Base-by-base conservation (phyloP, 202 grass and related monocot genomes). In the Carex arenaria region DNA sequence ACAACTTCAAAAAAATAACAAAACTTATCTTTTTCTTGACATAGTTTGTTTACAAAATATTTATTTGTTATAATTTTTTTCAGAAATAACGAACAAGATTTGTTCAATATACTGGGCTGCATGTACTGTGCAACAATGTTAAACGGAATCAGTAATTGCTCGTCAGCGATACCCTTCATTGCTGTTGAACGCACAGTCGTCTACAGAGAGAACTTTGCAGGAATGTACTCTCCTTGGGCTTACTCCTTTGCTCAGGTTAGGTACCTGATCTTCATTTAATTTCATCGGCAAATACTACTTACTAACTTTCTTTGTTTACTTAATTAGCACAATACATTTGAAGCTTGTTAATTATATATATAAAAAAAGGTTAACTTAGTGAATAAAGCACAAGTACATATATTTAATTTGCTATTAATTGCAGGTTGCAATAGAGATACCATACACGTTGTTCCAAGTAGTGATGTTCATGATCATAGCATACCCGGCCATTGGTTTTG, bases 181-280 rank as follows among this genome's bases (percentile, higher is more conserved):
- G 76, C 87, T 55, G 30, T 87, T n/a, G 95, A 98, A 66, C 85
- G 90, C 0, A 80, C 82, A 6, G 90, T 98, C 18, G 32, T 97
- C 40, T 97, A 92, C 12, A 90, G 94, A 60, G 94, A 97, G 65
- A 94, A 88, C 14, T 97, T 94, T 87, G 88, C 94, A 7, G 91
- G 91, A 82, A 94, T 94, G 94, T 97, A 94, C 86, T 94, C 94
- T 49, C 86, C 86, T 32, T 97, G 95, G 95, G 92, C 90, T 47
- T 97, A 94, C 77, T 93, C 92, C 17, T 90, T 98, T 61, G 92
- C 95, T 19, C 80, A 82, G 79, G 79, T 81, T 7, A 26, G 42
- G 26, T 49, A 17, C 45, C 63, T 82, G 8, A 18, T 73, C 23
- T 53, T 53, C 23, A 54, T 55, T 51, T 53, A 23, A 74, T 53